Conservation (phyloP, 1,284 basidiomycete genomes). For the Blastosporella zonata region DNA sequence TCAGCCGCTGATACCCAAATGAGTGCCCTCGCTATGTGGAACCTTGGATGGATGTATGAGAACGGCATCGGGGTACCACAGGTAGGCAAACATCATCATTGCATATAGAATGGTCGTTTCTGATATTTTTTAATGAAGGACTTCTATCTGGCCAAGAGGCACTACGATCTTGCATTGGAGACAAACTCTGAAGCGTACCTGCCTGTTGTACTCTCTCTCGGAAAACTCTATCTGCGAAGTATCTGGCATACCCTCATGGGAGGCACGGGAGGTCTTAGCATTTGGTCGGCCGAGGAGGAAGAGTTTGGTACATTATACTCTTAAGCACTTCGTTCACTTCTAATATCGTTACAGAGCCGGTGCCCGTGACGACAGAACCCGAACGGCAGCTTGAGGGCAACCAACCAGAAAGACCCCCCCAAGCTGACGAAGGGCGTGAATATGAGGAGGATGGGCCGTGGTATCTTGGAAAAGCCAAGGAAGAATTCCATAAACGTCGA, state of each 20-base stretch:
- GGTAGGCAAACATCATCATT: slow-evolving; percentile 36
- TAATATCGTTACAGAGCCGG: slow-evolving; percentile 4
- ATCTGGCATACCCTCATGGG: slow-evolving; percentile 79
- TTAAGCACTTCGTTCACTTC: not conserved
- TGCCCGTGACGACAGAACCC: slow-evolving; percentile 4
- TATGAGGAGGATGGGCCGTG: slow-evolving; percentile 57
- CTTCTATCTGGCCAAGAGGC: slow-evolving; percentile 94
- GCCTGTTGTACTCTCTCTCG: slow-evolving; percentile 80
- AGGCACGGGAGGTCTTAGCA: slow-evolving; percentile 59
- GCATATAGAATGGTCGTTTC: not conserved
- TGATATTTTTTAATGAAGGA: slow-evolving; percentile 48
- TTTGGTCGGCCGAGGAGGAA: slow-evolving; percentile 59
- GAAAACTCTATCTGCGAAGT: slow-evolving; percentile 83
- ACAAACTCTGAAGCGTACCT: slow-evolving; percentile 88
- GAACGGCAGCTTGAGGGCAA: slow-evolving; percentile 37
- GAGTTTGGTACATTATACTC: slow-evolving; percentile 36
- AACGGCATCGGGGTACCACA: slow-evolving; percentile 89
- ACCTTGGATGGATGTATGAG: slow-evolving; percentile 99
- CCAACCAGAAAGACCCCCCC: slow-evolving; percentile 23
- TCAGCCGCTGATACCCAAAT: slow-evolving; percentile 88
- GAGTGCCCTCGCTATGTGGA: slow-evolving; percentile 97
- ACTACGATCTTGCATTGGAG: slow-evolving; percentile 89
- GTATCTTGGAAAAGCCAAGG: slow-evolving; percentile 77
- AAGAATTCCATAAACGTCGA: slow-evolving; percentile 62
- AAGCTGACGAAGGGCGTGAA: slow-evolving; percentile 26